These are phyloP conservation scores for Amoebophrya sp. DNA, from an alignment of 169 alveolate species.

Conservation along the genomic window DNA sequence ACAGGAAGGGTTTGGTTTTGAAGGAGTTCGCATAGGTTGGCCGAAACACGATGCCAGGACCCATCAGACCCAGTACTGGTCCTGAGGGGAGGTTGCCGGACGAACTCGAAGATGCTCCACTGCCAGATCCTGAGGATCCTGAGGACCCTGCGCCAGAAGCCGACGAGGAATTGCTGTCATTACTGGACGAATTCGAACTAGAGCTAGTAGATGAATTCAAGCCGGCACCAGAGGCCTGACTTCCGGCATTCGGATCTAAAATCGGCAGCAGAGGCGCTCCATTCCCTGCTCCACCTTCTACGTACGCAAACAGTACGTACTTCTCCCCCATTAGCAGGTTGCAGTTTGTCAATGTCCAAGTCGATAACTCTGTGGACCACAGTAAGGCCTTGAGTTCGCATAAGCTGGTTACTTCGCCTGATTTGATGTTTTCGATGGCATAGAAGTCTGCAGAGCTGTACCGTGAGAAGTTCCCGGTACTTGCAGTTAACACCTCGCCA, in stretches of 20 bases:
- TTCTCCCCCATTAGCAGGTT: not conserved
- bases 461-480: not conserved
- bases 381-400: not conserved
- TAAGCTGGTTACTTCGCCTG: not conserved
- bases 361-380: not conserved
- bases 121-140: no score
- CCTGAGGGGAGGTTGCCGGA: no score
- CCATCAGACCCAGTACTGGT: not conserved
- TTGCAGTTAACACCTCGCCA: not conserved
- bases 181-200: not conserved
- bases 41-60: not conserved
- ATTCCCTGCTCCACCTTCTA: not conserved
- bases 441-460: not conserved
- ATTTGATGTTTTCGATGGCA: not conserved
- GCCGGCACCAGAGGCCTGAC: not conserved
- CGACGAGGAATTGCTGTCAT: not conserved
- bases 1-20: not conserved
- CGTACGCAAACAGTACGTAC: constrained; percentile 21
- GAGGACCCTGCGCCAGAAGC: no score
- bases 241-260: no score
- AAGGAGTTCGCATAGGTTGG: not conserved
- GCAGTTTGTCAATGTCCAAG: constrained; percentile 4
- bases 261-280: not conserved
- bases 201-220: not conserved
- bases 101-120: no score